Conservation (phyloP, 2,329 filamentous ascomycete genomes). For the Aspergillus pseudoterreus region DNA sequence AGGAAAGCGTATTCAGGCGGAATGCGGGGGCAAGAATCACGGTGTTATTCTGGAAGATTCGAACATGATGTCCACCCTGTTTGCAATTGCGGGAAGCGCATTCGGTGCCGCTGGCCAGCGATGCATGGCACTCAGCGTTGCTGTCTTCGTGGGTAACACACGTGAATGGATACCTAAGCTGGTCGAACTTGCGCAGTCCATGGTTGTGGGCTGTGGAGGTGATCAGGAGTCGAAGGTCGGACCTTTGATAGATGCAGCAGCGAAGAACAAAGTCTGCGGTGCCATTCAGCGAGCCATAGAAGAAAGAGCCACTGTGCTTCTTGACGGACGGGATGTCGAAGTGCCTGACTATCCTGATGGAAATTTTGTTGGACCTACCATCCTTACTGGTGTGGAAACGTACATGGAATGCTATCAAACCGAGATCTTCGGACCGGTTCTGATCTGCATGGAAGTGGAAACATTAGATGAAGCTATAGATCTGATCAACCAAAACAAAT, state of each 20-base stretch:
- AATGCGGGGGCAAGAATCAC: constrained; percentile 66
- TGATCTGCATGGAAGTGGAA: constrained; percentile 32
- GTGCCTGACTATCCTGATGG: constrained; percentile 60
- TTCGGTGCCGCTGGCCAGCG: constrained; percentile 65
- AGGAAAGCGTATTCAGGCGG: constrained; percentile 64
- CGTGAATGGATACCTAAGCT: constrained; percentile 61
- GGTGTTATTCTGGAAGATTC: constrained; percentile 61
- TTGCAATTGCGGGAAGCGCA: constrained; percentile 62
- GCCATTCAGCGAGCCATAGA: constrained; percentile 58
- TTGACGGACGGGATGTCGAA: constrained; percentile 58
- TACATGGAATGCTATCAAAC: constrained; percentile 36
- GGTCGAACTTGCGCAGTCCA: constrained; percentile 56
- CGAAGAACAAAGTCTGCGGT: constrained; percentile 57
- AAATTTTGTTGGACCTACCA: constrained; percentile 53
- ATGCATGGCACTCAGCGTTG: constrained; percentile 63
- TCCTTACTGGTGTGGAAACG: constrained; percentile 31
- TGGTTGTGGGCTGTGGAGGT: constrained; percentile 60
- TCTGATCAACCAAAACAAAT: constrained; percentile 27
- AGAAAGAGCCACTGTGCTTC: constrained; percentile 59
- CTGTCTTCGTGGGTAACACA: constrained; percentile 61
- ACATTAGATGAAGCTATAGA: constrained; percentile 35
- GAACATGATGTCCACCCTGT: constrained; percentile 64
- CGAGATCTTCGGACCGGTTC: constrained; percentile 37
- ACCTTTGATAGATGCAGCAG: constrained; percentile 57
- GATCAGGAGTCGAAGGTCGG: constrained; percentile 60